Conservation (phyloP, 129 eudicot genomes). For the Flaveria brownii region DNA sequence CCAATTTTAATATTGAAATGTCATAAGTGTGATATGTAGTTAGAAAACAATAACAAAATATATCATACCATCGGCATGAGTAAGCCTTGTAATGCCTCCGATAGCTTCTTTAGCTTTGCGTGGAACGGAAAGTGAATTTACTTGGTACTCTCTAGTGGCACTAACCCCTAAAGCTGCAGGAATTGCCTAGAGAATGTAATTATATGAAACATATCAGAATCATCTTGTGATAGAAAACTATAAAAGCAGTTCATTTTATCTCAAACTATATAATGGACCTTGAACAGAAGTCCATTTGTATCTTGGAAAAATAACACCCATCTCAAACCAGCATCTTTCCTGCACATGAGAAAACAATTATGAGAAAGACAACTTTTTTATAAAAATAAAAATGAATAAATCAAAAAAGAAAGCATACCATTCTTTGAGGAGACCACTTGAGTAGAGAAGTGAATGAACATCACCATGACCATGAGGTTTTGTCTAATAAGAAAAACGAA, state of each 20-base stretch:
- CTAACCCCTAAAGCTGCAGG: slow-evolving; percentile 95
- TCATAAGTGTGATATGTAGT: neutral
- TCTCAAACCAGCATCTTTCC: slow-evolving; percentile 87
- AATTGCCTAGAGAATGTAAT: slow-evolving; percentile 56
- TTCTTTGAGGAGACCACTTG: slow-evolving; percentile 78
- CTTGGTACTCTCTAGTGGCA: slow-evolving; percentile 75
- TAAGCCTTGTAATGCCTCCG: slow-evolving; percentile 94
- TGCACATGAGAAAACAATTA: slow-evolving; percentile 25
- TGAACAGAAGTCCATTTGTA: slow-evolving; percentile 94
- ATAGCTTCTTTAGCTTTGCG: slow-evolving; percentile 98
- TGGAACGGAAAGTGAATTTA: slow-evolving; percentile 94
- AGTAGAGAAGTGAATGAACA: slow-evolving; percentile 92
- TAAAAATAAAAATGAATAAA: neutral
- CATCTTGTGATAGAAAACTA: slow-evolving; percentile 8
- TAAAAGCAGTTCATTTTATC: neutral
- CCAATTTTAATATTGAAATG: neutral
- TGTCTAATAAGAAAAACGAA: slow-evolving; percentile 49
- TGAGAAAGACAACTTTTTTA: neutral
- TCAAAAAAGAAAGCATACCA: slow-evolving; percentile 51
- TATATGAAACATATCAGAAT: slow-evolving; percentile 6
- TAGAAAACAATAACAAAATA: slow-evolving; percentile 25
- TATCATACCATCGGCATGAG: slow-evolving; percentile 98
- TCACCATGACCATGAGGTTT: slow-evolving; percentile 99
- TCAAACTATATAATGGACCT: slow-evolving; percentile 42
- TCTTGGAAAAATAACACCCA: slow-evolving; percentile 96